Conservation (phyloP, 1,139 yeast species). For the Saccharomyces hybrid region DNA sequence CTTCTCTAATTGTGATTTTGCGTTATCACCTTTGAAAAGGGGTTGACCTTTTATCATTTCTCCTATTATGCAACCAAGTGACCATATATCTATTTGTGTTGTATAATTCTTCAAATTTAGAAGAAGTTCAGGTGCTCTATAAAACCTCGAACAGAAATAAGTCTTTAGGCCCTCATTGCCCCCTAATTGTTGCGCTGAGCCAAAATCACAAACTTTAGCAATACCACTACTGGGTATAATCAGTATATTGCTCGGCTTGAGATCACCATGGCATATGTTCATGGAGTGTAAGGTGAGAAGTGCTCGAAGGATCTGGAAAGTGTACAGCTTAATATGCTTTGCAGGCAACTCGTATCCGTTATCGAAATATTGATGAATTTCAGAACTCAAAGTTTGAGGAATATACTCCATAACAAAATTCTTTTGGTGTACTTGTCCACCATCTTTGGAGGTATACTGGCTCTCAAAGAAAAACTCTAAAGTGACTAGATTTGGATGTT, state of each 20-base stretch:
- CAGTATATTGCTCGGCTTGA: constrained; percentile 74
- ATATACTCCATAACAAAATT: neutral
- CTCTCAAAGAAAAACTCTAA: neutral
- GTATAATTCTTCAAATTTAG: constrained; percentile 69
- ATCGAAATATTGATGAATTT: neutral
- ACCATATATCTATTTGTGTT: constrained; percentile 79
- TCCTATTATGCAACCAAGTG: constrained; percentile 75
- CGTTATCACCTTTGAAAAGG: neutral
- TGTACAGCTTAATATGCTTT: neutral
- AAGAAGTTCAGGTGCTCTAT: constrained; percentile 75
- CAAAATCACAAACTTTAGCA: constrained; percentile 92
- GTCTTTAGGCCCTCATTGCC: neutral
- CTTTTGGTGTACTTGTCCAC: neutral
- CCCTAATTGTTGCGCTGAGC: constrained; percentile 68
- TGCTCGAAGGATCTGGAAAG: neutral
- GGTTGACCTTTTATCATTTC: constrained; percentile 32
- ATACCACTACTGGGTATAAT: constrained; percentile 76
- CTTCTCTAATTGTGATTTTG: neutral
- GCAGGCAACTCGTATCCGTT: neutral
- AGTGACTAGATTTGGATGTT: neutral
- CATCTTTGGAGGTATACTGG: neutral
- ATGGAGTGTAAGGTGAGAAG: neutral
- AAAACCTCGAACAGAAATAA: neutral
- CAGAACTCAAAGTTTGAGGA: neutral
- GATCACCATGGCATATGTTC: constrained; percentile 57